These are phyloP conservation scores for Starmerella sp. DNA, from an alignment of 805 yeast genomes.

Conservation along the genomic window DNA sequence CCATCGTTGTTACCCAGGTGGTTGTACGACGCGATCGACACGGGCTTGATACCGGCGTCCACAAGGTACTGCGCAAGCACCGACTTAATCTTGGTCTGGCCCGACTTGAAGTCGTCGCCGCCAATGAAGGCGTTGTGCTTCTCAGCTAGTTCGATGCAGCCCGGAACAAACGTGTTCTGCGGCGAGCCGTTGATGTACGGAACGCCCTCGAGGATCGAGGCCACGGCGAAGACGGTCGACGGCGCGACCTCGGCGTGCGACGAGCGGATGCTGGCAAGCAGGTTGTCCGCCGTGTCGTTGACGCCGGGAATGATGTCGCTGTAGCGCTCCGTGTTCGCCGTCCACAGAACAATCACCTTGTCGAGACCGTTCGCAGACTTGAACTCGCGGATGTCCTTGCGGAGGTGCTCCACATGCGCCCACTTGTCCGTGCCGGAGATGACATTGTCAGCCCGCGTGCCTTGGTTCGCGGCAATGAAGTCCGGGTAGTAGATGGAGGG, in stretches of 20 bases:
- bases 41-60: slow-evolving; percentile 93
- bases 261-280: slow-evolving; percentile 57
- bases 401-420: slow-evolving; percentile 78
- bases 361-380: slow-evolving; percentile 63
- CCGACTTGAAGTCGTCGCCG: slow-evolving; percentile 95
- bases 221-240: slow-evolving; percentile 88
- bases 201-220: slow-evolving; percentile 73
- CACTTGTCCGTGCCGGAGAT: slow-evolving; percentile 66
- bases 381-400: slow-evolving; percentile 72
- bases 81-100: slow-evolving; percentile 91
- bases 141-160: slow-evolving; percentile 83
- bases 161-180: slow-evolving; percentile 95
- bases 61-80: slow-evolving; percentile 91
- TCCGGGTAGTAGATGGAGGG: slow-evolving; percentile 90
- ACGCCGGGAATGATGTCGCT: slow-evolving; percentile 67
- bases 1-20: slow-evolving; percentile 97
- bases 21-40: slow-evolving; percentile 89
- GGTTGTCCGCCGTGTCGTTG: slow-evolving; percentile 77
- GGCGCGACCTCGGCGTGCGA: slow-evolving; percentile 83
- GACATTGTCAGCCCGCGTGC: slow-evolving; percentile 80
- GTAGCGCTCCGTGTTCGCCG: slow-evolving; percentile 93
- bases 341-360: slow-evolving; percentile 86
- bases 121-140: slow-evolving; percentile 66
- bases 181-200: slow-evolving; percentile 96
- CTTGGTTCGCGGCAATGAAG: slow-evolving; percentile 90